Evolutionary conservation across 73 alveolate species (phyloP).

Genomic region (Stentor roeselii): DNA sequence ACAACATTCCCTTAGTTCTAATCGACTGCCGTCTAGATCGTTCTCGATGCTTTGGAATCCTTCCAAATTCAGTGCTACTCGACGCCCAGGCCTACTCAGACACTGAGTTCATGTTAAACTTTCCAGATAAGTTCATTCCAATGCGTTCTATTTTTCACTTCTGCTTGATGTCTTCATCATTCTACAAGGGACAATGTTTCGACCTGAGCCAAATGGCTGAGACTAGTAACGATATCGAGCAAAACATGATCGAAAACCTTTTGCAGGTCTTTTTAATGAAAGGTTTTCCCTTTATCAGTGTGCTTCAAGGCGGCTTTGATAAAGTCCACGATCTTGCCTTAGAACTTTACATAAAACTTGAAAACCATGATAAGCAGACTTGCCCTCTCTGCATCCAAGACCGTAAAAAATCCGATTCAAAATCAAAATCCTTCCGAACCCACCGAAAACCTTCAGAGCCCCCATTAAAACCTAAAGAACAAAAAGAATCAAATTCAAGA

Average conservation of each 20-base stretch:
- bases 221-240: not conserved
- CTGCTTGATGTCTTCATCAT: not conserved
- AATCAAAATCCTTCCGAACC: not conserved
- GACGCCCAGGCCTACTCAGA: not conserved
- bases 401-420: not conserved
- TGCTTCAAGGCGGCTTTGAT: not conserved
- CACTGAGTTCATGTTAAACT: not conserved
- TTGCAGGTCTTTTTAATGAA: constrained; percentile 12
- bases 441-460: not conserved
- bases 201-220: not conserved
- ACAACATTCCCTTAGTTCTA: not conserved
- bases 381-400: not conserved
- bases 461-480: not conserved
- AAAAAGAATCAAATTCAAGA: not conserved
- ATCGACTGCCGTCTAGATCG: not conserved
- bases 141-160: constrained; percentile 1
- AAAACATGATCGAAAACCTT: constrained; percentile 21
- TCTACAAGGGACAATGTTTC: not conserved
- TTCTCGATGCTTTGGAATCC: not conserved
- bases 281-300: constrained; percentile 15
- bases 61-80: constrained; percentile 19
- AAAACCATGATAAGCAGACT: not conserved
- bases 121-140: constrained; percentile 16
- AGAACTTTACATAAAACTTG: not conserved
- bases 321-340: not conserved